Base-by-base conservation (phyloP, 1,139 yeast species). In the Taphrina flavorubra region DNA sequence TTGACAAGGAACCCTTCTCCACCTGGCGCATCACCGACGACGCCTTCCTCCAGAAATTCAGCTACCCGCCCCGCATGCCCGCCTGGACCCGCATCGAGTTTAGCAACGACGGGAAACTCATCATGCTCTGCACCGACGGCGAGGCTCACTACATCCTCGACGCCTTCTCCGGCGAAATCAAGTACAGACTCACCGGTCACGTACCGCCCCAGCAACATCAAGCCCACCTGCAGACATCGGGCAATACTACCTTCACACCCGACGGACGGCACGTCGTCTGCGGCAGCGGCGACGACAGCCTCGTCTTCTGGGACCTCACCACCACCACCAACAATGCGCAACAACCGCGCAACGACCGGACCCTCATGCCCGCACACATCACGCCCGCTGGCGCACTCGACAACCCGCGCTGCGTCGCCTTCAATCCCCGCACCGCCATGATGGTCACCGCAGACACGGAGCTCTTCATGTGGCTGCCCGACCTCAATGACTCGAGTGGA, bases 391-490 rank as follows among this genome's bases (percentile, higher is more conserved):
- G 79, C n/a, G 73, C 72, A 8, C 75, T 77, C 57, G 80, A 77
- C 53, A 73, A 82, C 20, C 90, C 96, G 8, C 83, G 88, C 75
- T 82, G 90, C 62, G 77, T 90, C 18, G 83, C 86, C 25, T 90
- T 90, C 77, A 90, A 91, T 76, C 98, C 98, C 0, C 86, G 86
- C 75, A 81, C 86, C 68, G 84, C 89, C 76, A 85, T 88, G 74
- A 80, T 92, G 75, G 95, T 95, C 1, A 85, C 96, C 0, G 97
- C 96, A 13, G 97, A 92, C 78, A 84, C 68, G 16, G 68, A 65
- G 31, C 63, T 65, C n/a, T 44, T 51, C 58, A 57, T 65, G 63
- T 65, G 68, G 68, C 39, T 65, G 63, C 68, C 68, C 13, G 68
- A 65, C 31, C n/a, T 65, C 25, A 20, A 49, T 25, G 53, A 49